Base-by-base conservation (phyloP, 2,329 filamentous ascomycete genomes). In the Cordyceps cateniannulata region DNA sequence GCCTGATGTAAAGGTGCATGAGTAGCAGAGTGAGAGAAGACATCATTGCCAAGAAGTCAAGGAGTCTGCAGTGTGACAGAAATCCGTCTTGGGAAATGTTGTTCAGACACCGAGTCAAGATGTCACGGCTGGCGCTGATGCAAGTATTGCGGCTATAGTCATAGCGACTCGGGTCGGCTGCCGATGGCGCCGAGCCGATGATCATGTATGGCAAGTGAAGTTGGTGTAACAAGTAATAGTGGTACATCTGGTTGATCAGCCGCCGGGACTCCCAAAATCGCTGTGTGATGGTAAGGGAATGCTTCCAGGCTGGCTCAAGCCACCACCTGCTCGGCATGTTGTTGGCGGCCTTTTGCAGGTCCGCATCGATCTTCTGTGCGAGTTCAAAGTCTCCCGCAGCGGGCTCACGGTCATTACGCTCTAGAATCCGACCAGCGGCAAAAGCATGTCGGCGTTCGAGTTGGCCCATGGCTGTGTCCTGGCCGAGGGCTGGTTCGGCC, bases 161-260 rank as follows among this genome's bases (percentile, higher is more conserved):
- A 48, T 69, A 68, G 45, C 65, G 60, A 10, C 51, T 53, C 51
- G 38, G 40, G 20, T 69, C 56, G 5, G 60, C 47, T 14, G 40
- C 67, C 42, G 32, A 54, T 25, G 32, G 16, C 5, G 40, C 51
- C 53, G 52, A 62, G 62, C 22, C 64, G 66, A 42, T 53, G 9
- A 78, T 62, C 59, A 76, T 68, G 60, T 72, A 76, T 1, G 76
- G 76, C 1, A 77, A 65, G 61, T 78, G 76, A 0, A 78, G 70
- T 57, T 73, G 72, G 50, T 70, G 69, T 3, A 78, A 64, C 8
- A 78, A 65, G 58, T 70, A 68, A 60, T 74, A 74, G 62, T 78
- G 71, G n/a, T 70, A 65, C 10, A 75, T 63, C 53, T 78, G 75
- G n/a, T 68, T 64, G 47, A 68, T 60, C 18, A 75, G 62, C 5